Conservation (phyloP, 2,329 filamentous ascomycete genomes). For the Colletotrichum cereale region DNA sequence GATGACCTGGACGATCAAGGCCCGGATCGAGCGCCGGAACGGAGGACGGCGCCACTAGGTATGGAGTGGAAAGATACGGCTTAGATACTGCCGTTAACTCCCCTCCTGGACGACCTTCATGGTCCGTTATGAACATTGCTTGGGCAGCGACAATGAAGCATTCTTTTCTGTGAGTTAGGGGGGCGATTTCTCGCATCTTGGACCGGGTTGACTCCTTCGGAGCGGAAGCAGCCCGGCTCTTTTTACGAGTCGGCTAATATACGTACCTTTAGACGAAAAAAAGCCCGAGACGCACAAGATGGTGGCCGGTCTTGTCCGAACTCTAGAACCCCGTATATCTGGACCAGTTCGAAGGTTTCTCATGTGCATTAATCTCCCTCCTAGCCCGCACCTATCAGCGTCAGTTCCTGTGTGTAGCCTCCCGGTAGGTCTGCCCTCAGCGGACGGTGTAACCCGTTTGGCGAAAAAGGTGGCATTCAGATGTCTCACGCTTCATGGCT, state of each 20-base stretch:
- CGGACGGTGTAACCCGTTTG: constrained; percentile 31
- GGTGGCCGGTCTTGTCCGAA: constrained; percentile 34
- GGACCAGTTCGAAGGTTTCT: constrained; percentile 15
- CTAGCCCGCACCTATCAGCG: background rate
- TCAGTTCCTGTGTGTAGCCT: constrained; percentile 30
- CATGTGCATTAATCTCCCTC: constrained; percentile 22
- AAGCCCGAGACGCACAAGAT: constrained; percentile 29
- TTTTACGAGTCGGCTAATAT: constrained; percentile 19
- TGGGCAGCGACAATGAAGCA: background rate
- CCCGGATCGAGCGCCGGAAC: constrained; percentile 24
- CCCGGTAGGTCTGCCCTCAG: constrained; percentile 16
- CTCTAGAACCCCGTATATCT: constrained; percentile 25
- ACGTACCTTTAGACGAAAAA: constrained; percentile 10
- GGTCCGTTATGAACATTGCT: constrained; percentile 1
- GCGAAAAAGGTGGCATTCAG: constrained; percentile 14
- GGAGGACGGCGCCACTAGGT: constrained; percentile 9
- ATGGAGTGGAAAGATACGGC: background rate
- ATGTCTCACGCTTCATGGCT: constrained; percentile 25
- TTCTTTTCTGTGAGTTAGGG: background rate
- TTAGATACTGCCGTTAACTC: background rate
- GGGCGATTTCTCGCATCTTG: background rate
- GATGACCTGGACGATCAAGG: constrained; percentile 31
- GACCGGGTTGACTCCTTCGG: background rate
- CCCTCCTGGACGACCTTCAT: background rate
- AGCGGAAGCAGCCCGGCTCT: constrained; percentile 21